These are phyloP conservation scores for Tilletia horrida DNA, from an alignment of 1,284 basidiomycete species.

Conservation along the genomic window DNA sequence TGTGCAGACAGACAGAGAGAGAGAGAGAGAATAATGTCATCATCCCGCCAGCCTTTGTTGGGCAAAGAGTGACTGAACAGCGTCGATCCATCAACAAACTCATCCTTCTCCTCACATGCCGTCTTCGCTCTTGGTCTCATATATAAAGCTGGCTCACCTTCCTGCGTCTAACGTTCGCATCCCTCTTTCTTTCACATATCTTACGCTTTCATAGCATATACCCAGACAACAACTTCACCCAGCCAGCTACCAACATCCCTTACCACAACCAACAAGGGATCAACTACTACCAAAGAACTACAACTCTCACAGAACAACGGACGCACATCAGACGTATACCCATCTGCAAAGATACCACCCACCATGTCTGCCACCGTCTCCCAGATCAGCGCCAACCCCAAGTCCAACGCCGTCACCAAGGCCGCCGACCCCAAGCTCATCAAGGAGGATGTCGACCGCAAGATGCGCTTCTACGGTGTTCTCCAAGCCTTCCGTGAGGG, in stretches of 20 bases:
- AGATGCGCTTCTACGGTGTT: slow-evolving; percentile 48
- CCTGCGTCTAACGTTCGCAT: background rate
- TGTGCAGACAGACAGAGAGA: too few relatives aligned
- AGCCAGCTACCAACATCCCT: slow-evolving; percentile 25
- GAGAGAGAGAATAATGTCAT: too few relatives aligned
- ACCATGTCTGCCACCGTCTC: slow-evolving; percentile 13
- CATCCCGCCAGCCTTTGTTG: too few relatives aligned
- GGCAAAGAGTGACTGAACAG: too few relatives aligned
- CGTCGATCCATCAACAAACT: background rate
- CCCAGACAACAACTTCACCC: slow-evolving; percentile 26
- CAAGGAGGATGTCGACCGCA: slow-evolving; percentile 44
- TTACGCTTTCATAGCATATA: background rate
- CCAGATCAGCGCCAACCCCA: slow-evolving; percentile 37
- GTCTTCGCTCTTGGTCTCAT: background rate
- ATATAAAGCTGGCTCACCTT: background rate
- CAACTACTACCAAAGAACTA: too few relatives aligned
- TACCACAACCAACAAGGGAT: background rate
- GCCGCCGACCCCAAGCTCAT: slow-evolving; percentile 31
- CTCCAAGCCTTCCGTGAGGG: slow-evolving; percentile 50
- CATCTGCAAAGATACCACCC: too few relatives aligned
- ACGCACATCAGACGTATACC: too few relatives aligned
- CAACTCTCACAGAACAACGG: too few relatives aligned
- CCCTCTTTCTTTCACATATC: background rate
- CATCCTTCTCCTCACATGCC: background rate
- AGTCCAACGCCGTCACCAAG: slow-evolving; percentile 31